Percentiles rank a stretch among this genome's conserved stretches.
These are phyloP conservation scores for Pestalotiopsis sp. DNA, from an alignment of 2,329 filamentous ascomycete genomes.

Conservation along the genomic window DNA sequence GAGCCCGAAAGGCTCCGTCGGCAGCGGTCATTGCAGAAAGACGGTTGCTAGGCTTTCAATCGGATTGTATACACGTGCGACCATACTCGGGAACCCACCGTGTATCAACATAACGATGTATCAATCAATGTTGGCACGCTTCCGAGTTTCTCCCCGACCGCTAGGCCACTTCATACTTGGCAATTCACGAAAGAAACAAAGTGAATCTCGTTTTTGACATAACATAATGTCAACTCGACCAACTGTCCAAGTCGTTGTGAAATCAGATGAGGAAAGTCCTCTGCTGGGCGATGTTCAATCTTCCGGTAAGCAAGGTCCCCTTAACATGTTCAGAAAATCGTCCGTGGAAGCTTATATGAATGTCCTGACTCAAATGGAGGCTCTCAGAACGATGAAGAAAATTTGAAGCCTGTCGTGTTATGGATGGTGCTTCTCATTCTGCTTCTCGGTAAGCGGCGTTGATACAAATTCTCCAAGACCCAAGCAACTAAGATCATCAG, in stretches of 20 bases:
- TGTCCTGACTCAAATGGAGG: neutral
- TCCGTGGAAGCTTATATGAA: neutral
- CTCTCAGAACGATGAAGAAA: neutral
- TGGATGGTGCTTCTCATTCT: neutral
- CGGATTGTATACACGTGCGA: too few relatives aligned
- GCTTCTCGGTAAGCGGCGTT: neutral
- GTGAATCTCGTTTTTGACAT: too few relatives aligned
- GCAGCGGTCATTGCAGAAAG: neutral
- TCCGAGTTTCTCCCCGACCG: too few relatives aligned
- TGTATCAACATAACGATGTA: too few relatives aligned
- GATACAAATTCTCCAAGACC: neutral
- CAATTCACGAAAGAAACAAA: too few relatives aligned
- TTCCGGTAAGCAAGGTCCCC: neutral
- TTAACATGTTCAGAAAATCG: neutral
- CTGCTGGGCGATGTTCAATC: neutral
- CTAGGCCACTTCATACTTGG: too few relatives aligned
- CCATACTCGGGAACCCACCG: too few relatives aligned
- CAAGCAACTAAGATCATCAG: neutral
- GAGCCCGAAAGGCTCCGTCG: neutral
- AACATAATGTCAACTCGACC: neutral
- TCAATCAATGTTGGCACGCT: too few relatives aligned
- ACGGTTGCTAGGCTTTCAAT: too few relatives aligned
- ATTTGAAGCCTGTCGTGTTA: neutral
- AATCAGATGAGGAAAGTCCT: neutral
- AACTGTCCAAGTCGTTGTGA: neutral